Base-by-base conservation (phyloP, 257 asterid species). In the Fraxinus excelsior region DNA sequence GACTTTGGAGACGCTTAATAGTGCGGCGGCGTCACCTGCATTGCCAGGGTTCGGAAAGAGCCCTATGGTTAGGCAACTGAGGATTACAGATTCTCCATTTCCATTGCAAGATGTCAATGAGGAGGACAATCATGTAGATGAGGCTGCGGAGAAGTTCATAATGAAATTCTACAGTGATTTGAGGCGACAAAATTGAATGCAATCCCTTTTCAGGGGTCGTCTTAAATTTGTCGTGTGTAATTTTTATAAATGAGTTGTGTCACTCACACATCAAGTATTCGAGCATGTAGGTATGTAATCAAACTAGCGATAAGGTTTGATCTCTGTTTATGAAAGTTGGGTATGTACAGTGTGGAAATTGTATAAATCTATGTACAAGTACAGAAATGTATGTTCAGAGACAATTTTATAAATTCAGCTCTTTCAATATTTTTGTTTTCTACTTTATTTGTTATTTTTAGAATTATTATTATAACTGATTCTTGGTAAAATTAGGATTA, bases 21-120 rank as follows among this genome's bases (percentile, higher is more conserved):
- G 88, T 62, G 85, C 79, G 0, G 19, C 78, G 29, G 84, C 90
- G 0, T 91, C 97, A 0, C 97, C 97, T 6, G 92, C 85, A 2
- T 81, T 90, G 3, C 94, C 96, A 0, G 92, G 97, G 1, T 91
- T 90, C 56, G 97, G 96, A 78, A 83, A 85, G 70, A 88, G 90
- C 76, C 97, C 97, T 21, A 40, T 83, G 85, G 95, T 90, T 78
- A 82, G 92, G 84, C 91, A 86, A 75, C 72, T 90, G 70, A 82
- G 95, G 84, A 62, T 90, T 0, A 86, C 91, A 0, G 95, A 90
- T 13, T 90, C 95, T 0, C 95, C 92, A 0, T 90, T 70, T 11
- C 92, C 95, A 5, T 1, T 86, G 5, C 64, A 70, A n/a, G 87
- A 86, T 10, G 67, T 19, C 53, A 82, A 82, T 10, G 92, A 85